These are phyloP conservation scores for Anastatica hierochuntica DNA, from an alignment of 345 rosid genomes.

Conservation along the genomic window DNA sequence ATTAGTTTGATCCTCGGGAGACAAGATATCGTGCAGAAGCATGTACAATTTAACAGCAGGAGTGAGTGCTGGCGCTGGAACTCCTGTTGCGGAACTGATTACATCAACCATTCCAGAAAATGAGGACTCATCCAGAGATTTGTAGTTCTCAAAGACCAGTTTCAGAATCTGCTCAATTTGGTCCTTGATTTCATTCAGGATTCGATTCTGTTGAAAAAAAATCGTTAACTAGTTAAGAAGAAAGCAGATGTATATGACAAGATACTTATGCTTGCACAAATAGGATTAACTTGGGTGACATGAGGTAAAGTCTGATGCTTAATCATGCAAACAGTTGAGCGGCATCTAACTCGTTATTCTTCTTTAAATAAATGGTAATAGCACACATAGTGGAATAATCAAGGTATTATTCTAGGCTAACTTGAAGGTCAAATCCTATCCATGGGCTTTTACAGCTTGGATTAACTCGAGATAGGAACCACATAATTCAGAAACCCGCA, in stretches of 20 bases:
- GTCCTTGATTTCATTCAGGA: slow-evolving; percentile 82
- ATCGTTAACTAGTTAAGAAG: not conserved
- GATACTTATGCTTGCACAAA: not conserved
- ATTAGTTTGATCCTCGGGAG: slow-evolving; percentile 85
- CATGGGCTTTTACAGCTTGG: too few relatives aligned
- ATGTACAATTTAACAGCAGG: slow-evolving; percentile 90
- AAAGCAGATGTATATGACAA: not conserved
- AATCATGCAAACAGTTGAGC: too few relatives aligned
- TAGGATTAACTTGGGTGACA: slow-evolving; percentile 1
- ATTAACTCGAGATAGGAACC: slow-evolving; percentile 3
- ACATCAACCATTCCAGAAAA: slow-evolving; percentile 63
- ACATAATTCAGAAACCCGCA: not conserved
- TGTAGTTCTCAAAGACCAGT: slow-evolving; percentile 80
- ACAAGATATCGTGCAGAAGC: slow-evolving; percentile 80
- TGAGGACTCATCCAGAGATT: slow-evolving; percentile 82
- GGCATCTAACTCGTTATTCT: too few relatives aligned
- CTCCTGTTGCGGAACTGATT: slow-evolving; percentile 70
- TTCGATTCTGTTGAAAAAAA: slow-evolving; percentile 60
- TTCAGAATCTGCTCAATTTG: slow-evolving; percentile 95
- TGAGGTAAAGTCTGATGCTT: not conserved
- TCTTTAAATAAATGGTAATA: not conserved
- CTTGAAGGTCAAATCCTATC: not conserved
- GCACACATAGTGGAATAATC: not conserved
- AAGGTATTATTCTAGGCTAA: not conserved
- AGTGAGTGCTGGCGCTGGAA: slow-evolving; percentile 73